phyloP scores from a whole-genome alignment of 352 stramenopile genomes.

The Globisporangium okanoganense region DNA sequence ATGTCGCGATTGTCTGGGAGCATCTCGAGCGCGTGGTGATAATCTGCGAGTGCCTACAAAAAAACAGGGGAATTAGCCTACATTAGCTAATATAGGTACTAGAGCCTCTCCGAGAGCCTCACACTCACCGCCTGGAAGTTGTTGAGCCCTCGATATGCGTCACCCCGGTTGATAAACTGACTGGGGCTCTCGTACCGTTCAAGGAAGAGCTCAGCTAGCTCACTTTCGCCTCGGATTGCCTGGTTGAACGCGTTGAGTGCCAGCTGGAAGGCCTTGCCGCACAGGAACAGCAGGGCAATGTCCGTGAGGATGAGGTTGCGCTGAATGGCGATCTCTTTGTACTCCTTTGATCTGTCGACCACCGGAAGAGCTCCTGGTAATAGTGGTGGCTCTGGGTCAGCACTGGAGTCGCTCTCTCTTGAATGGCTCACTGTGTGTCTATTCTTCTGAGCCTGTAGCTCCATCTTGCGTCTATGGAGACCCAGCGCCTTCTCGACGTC shows the following conservation, averaged over 20 bases:
- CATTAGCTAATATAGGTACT: background rate
- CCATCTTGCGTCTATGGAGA: conserved; percentile 36
- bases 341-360: conserved; percentile 44
- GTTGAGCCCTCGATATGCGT: conserved; percentile 63
- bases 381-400: background rate
- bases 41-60: conserved; percentile 66
- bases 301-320: conserved; percentile 78
- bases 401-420: background rate
- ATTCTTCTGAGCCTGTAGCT: conserved; percentile 1
- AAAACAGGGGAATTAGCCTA: background rate
- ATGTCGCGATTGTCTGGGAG: conserved; percentile 46
- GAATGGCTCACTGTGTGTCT: conserved; percentile 10
- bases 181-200: conserved; percentile 45
- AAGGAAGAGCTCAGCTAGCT: conserved; percentile 41
- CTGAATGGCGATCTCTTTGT: conserved; percentile 61
- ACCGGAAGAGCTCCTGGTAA: background rate
- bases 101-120: background rate
- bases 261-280: conserved; percentile 56
- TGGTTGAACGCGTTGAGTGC: conserved; percentile 81
- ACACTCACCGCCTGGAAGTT: conserved; percentile 66
- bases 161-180: conserved; percentile 63
- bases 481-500: conserved; percentile 59
- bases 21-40: conserved; percentile 66
- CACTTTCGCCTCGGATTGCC: conserved; percentile 53
- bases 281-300: conserved; percentile 52